Percentiles rank a stretch among this genome's conserved stretches.
These are phyloP conservation scores for Trichoderma lentiforme DNA, from an alignment of 2,329 filamentous ascomycete species.

Conservation along the genomic window DNA sequence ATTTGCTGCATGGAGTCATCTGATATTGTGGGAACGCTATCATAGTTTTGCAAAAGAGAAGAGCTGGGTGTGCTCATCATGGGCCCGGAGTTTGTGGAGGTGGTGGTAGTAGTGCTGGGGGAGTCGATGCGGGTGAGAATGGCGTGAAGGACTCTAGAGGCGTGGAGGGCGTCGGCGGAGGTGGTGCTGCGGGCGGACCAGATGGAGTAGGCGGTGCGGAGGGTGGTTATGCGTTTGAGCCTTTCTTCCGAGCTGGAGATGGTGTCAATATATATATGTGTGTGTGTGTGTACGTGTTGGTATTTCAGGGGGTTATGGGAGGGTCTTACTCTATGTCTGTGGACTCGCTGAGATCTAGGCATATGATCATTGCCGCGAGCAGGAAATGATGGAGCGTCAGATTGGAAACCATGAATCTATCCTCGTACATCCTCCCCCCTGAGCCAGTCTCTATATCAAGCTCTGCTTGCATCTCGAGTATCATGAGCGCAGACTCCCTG, in stretches of 20 bases:
- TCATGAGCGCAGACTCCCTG: conserved; percentile 41
- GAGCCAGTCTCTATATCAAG: conserved; percentile 44
- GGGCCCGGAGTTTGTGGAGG: neutral
- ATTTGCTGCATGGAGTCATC: neutral
- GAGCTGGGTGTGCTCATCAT: neutral
- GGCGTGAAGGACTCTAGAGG: conserved; percentile 40
- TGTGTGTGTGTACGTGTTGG: neutral
- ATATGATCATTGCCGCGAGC: conserved; percentile 58
- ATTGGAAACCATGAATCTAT: conserved; percentile 52
- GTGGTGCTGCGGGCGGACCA: conserved; percentile 39
- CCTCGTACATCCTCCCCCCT: conserved; percentile 50
- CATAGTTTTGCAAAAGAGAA: neutral
- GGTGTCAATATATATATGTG: neutral
- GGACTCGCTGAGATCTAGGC: conserved; percentile 46
- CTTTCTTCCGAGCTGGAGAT: conserved; percentile 28
- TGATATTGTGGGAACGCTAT: neutral
- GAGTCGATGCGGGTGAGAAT: conserved; percentile 39
- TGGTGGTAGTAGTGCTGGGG: neutral
- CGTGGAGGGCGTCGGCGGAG: conserved; percentile 43
- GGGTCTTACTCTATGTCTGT: conserved; percentile 34
- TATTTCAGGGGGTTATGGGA: neutral
- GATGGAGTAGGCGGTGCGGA: conserved; percentile 41
- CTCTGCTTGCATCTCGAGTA: conserved; percentile 47
- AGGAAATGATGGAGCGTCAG: conserved; percentile 56
- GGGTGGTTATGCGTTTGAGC: conserved; percentile 34